Evolutionary conservation across 2,329 filamentous ascomycete species (phyloP).

Genomic region (Cladosporium colombiae): DNA sequence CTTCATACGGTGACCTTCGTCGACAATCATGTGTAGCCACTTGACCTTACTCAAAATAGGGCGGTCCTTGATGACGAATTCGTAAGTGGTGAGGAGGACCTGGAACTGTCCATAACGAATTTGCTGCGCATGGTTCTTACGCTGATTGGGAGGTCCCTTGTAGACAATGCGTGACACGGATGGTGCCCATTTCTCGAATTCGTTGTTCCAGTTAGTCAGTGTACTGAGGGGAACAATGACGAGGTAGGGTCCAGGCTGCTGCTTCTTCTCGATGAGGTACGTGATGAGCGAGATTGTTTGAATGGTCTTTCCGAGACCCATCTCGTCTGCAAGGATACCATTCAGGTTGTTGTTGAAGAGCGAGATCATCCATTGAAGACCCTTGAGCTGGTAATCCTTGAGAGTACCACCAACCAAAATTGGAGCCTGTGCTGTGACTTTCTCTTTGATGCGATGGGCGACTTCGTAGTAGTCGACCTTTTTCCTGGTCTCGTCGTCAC

Average conservation of each 20-base stretch:
- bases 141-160: constrained; percentile 86
- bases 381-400: constrained; percentile 98
- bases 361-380: constrained; percentile 99
- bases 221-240: constrained; percentile 97
- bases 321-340: constrained; percentile 96
- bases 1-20: constrained; percentile 99
- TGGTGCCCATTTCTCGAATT: constrained; percentile 99
- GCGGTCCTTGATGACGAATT: constrained; percentile 99
- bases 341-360: constrained; percentile 99
- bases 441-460: constrained; percentile 92
- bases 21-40: constrained; percentile 99
- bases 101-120: constrained; percentile 96
- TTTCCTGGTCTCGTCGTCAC: constrained; percentile 63
- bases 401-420: constrained; percentile 89
- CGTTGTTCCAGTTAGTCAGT: constrained; percentile 96
- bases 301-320: constrained; percentile 99
- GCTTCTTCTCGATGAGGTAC: constrained; percentile 94
- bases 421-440: constrained; percentile 76
- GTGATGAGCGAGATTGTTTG: constrained; percentile 98
- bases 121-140: constrained; percentile 89
- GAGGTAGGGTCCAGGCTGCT: constrained; percentile 86
- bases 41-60: constrained; percentile 96
- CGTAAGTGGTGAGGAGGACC: constrained; percentile 94
- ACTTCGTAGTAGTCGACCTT: constrained; percentile 99
- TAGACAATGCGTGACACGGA: constrained; percentile 86